These are phyloP conservation scores for Pseudogymnoascus sp. DNA, from an alignment of 2,329 filamentous ascomycete genomes.

Conservation along the genomic window DNA sequence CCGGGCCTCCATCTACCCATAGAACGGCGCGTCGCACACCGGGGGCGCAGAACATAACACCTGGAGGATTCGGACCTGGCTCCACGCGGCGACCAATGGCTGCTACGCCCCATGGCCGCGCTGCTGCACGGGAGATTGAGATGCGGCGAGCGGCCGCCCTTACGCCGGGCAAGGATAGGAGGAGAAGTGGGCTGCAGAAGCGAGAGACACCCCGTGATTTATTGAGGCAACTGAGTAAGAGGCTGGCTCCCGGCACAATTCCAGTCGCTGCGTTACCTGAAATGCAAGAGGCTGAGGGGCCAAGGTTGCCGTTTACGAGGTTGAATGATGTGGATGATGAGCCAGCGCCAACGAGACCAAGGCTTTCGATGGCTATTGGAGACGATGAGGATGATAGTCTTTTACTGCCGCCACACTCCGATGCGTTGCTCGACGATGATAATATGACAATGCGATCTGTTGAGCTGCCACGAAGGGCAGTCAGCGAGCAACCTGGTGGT, in stretches of 20 bases:
- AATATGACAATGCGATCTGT: constrained; percentile 52
- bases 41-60: constrained; percentile 21
- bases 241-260: constrained; percentile 39
- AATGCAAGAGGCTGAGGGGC: constrained; percentile 12
- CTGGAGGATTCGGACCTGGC: constrained; percentile 18
- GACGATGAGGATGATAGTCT: constrained; percentile 35
- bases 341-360: constrained; percentile 40
- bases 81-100: constrained; percentile 21
- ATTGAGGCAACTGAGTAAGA: constrained; percentile 46
- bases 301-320: constrained; percentile 16
- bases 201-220: constrained; percentile 48
- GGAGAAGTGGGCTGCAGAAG: constrained; percentile 49
- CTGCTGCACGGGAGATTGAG: constrained; percentile 50
- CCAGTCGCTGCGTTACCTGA: constrained; percentile 25
- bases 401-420: constrained; percentile 44
- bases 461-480: constrained; percentile 48
- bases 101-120: constrained; percentile 52
- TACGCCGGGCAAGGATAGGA: constrained; percentile 50
- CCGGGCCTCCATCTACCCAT: constrained; percentile 23
- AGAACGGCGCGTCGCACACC: constrained; percentile 23
- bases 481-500: constrained; percentile 38
- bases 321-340: constrained; percentile 34
- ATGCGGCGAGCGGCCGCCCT: constrained; percentile 51
- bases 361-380: constrained; percentile 47
- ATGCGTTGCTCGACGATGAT: constrained; percentile 49